phyloP scores from a whole-genome alignment of 768 basidiomycete genomes.

The Mycena leptocephala region DNA sequence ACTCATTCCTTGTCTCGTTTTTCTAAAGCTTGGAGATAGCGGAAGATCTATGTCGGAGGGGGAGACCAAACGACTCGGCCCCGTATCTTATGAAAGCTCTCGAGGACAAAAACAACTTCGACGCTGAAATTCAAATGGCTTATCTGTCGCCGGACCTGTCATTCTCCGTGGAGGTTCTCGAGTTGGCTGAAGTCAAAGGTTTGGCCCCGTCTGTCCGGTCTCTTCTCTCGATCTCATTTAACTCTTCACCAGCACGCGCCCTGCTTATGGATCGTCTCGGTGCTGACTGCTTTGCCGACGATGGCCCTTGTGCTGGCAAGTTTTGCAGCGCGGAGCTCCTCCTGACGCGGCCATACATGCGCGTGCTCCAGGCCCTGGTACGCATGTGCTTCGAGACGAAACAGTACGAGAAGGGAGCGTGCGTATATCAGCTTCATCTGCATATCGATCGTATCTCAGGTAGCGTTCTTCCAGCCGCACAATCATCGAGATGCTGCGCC shows the following conservation, averaged over 20 bases:
- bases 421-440: not conserved
- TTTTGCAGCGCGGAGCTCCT: slow-evolving; percentile 46
- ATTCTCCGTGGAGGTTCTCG: slow-evolving; percentile 45
- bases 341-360: slow-evolving; percentile 24
- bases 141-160: slow-evolving; percentile 50
- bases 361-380: slow-evolving; percentile 19
- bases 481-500: slow-evolving; percentile 26
- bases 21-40: slow-evolving; percentile 45
- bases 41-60: slow-evolving; percentile 45
- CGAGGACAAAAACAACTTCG: slow-evolving; percentile 58
- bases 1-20: not conserved
- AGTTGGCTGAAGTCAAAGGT: slow-evolving; percentile 45
- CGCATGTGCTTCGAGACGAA: slow-evolving; percentile 14
- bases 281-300: slow-evolving; percentile 55
- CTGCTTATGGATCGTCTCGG: slow-evolving; percentile 49
- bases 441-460: not conserved
- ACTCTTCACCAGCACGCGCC: slow-evolving; percentile 42
- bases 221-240: not conserved
- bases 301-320: slow-evolving; percentile 49
- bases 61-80: slow-evolving; percentile 52
- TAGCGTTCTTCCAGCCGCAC: not conserved
- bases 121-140: slow-evolving; percentile 55
- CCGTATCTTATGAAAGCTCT: slow-evolving; percentile 60
- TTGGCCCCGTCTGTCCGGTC: not conserved
- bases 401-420: slow-evolving; percentile 12